phyloP scores from a whole-genome alignment of 1,284 basidiomycete species.

The Erythrobasidium hasegawianum region DNA sequence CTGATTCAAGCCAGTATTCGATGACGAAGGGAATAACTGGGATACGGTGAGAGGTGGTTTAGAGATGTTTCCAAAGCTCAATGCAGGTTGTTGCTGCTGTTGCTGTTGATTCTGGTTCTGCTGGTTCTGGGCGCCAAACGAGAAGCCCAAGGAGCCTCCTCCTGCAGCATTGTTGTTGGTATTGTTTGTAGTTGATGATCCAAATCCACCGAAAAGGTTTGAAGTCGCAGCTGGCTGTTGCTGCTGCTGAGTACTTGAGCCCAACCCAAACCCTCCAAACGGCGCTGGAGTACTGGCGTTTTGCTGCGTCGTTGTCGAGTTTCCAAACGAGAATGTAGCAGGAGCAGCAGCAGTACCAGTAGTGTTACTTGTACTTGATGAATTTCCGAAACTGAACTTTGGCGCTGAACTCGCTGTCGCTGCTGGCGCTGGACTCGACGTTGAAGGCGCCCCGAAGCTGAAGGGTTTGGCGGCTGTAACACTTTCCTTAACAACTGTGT shows the following conservation, averaged over 20 bases:
- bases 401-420: constrained; percentile 8
- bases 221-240: constrained; percentile 6
- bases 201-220: constrained; percentile 14
- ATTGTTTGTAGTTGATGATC: background rate
- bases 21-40: constrained; percentile 12
- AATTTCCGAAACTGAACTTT: background rate
- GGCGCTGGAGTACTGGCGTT: constrained; percentile 7
- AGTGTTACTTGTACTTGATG: background rate
- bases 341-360: background rate
- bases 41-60: constrained; percentile 23
- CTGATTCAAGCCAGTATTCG: background rate
- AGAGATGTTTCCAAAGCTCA: background rate
- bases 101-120: constrained; percentile 23
- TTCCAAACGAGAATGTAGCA: constrained; percentile 28
- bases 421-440: background rate
- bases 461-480: constrained; percentile 7
- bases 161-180: background rate
- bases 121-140: background rate
- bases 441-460: constrained; percentile 14
- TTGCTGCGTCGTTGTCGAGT: background rate
- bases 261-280: constrained; percentile 27
- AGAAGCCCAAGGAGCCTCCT: constrained; percentile 19
- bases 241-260: constrained; percentile 11
- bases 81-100: constrained; percentile 21
- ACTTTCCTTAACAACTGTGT: background rate